Base-by-base conservation (phyloP, 2,329 filamentous ascomycete species). In the Pseudocercospora vitis region DNA sequence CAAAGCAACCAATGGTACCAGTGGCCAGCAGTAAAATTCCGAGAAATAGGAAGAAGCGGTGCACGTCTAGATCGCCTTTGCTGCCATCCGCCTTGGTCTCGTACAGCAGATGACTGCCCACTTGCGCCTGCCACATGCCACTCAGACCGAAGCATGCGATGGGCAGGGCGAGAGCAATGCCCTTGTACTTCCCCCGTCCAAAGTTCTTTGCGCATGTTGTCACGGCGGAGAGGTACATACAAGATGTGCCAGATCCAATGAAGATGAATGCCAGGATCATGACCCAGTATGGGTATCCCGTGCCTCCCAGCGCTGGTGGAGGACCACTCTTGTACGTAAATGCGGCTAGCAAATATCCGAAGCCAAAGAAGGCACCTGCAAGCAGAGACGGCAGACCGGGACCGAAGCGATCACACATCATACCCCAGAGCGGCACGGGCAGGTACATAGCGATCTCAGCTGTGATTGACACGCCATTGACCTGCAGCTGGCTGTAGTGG, bases 141-240 rank as follows among this genome's bases (percentile, higher is more conserved):
- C 91, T 96, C 52, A 99, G 73, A 0, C 94, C 94, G 69, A 96
- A 96, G 5, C 89, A 87, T 0, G 94, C 90, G 69, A 97, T 96
- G 1, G 94, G 94, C 55, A 89, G 80, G 1, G 92, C 91, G 51
- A 99, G 79, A 56, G 95, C 92, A 47, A 99, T 75, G 0, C 94
- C 94, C 65, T 92, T 87, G 66, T 95, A 86, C 66, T 86, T 88
- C 3, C 91, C 90, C 56, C 87, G 85, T 45, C 91, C 91, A 73
- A 97, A 99, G 74, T 97, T 99, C 83, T 99, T 99, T 29, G 94
- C 94, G 68, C 91, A 96, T 0, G 92, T 95, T 5, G 92, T 92
- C n/a, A 99, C 87, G 1, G 90, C 87, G 47, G 86, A 82, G 52
- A 97, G 79, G 71, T 97, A 99, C 84, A 97, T 91, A 70, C 83